Base-by-base conservation (phyloP, 75 land plant species). In the Sequoia sempervirens region DNA sequence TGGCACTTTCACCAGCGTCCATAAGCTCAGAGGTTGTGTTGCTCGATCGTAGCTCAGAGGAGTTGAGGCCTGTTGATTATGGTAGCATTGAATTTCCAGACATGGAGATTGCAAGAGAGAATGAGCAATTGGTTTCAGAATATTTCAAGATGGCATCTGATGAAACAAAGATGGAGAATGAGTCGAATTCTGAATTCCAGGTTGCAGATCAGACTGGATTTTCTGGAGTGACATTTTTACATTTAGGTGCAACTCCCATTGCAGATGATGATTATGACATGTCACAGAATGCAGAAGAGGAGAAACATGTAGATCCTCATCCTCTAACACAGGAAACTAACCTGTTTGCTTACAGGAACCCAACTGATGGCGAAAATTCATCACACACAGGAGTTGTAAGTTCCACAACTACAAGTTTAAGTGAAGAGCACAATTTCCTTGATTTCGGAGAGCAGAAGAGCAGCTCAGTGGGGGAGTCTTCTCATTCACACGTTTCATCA, bases 51-150 rank as follows among this genome's bases (percentile, higher is more conserved):
- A 88, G 84, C 54, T 80, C 32, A 4, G 84, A 83, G n/a, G 82
- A 41, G 1, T 30, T 75, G 54, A 86, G 89, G 28, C 90, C 88
- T 10, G 83, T 79, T 20, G 95, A 93, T 82, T 93, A 86, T 78
- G 81, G 83, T n/a, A 89, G 88, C 46, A 87, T 93, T 17, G 95
- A 93, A 36, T 90, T 93, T 52, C 95, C 95, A 1, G 95, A 93
- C 53, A 85, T 92, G 41, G 87, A 88, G 30, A 85, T 89, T 4
- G 93, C 83, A 5, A 86, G 66, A 23, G 92, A 90, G 85, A 92
- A 93, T 73, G 89, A 93, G 84, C 61, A 88, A 76, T 85, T 93
- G 91, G 91, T 93, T 38, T 89, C 90, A 0, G 89, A 92, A 78
- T 93, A 93, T 84, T 90, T 92, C 18, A 76, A 87, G 76, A 88